phyloP scores from a whole-genome alignment of 2,329 filamentous ascomycete genomes.

The Periconia sp. region DNA sequence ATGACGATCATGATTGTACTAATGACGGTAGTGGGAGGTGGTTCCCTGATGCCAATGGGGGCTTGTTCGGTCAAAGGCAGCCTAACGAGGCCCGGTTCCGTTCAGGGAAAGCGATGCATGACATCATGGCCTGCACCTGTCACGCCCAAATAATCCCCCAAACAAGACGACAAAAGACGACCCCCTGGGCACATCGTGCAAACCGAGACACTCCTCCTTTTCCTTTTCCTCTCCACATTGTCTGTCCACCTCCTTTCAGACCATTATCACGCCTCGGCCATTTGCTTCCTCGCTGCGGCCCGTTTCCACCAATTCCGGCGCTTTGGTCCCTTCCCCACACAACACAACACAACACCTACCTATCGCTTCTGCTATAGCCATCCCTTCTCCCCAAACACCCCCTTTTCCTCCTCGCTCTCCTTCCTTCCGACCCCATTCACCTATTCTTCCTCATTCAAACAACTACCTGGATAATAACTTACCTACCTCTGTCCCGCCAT shows the following conservation, averaged over 20 bases:
- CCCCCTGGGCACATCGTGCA: too few species aligned
- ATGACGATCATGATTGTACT: neutral
- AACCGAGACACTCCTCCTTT: neutral
- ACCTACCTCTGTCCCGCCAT: conserved; percentile 12
- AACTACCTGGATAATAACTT: neutral
- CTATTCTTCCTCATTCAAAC: neutral
- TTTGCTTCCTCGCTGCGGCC: too few species aligned
- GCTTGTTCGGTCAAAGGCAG: neutral
- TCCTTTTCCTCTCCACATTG: neutral
- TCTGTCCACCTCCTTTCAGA: neutral
- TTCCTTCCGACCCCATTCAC: neutral
- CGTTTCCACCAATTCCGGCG: neutral
- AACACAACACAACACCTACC: too few species aligned
- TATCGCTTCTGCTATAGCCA: neutral
- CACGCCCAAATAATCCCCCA: neutral
- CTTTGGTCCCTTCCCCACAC: neutral
- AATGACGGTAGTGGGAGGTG: neutral
- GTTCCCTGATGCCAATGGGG: too few species aligned
- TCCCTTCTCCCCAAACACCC: neutral
- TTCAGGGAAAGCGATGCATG: neutral
- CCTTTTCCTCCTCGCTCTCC: neutral
- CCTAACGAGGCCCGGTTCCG: neutral
- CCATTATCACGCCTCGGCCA: too few species aligned
- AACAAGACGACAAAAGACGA: neutral
- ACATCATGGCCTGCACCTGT: neutral